Evolutionary conservation across 73 alveolate genomes (phyloP), one percentile per base, ranked within the genome.

Genomic region (Paraurostyla sp.): DNA sequence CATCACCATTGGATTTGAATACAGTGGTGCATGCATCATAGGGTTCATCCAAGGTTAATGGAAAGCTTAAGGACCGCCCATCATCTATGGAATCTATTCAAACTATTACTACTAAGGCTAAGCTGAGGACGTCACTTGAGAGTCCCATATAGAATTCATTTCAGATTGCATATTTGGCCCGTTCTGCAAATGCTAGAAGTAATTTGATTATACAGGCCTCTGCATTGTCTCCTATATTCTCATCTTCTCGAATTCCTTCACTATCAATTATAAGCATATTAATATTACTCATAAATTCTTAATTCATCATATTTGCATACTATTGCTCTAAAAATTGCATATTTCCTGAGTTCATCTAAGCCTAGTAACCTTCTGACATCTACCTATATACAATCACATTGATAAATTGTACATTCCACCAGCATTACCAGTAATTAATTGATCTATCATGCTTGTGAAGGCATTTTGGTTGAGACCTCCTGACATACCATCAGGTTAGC

Each of bases 101-200:
- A 11, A 36, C n/a, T 45, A 59, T 25, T 58, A 23, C 3, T 40
- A 45, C 57, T 43, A 15, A 0, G 82, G 82, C 16, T 22, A 42
- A 4, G 81, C 2, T n/a, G 87, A 29, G 60, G 35, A 81, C 65
- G 65, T 42, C 69, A 45, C 46, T 18, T 48, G 48, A 2, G 22
- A 11, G 38, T 88, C 94, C 94, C 94, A 88, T 41, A 88, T 22
- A 18, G 82, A 48, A 60, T 88, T 88, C 91, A 88, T 78, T 35
- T 88, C 83, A 16, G 4, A 6, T 43, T 56, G 27, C 85, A 48
- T 16, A 52, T 38, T 76, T 33, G 50, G 88, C 23, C 49, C 32
- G 58, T 71, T 80, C 80, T 81, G 29, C 25, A 54, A 13, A 51
- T 41, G 85, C 80, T 68, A 71, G 68, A 46, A 52, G 71, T 56